phyloP scores from a whole-genome alignment of 2,329 filamentous ascomycete genomes.

The Mycosphaerelloides madeirae region DNA sequence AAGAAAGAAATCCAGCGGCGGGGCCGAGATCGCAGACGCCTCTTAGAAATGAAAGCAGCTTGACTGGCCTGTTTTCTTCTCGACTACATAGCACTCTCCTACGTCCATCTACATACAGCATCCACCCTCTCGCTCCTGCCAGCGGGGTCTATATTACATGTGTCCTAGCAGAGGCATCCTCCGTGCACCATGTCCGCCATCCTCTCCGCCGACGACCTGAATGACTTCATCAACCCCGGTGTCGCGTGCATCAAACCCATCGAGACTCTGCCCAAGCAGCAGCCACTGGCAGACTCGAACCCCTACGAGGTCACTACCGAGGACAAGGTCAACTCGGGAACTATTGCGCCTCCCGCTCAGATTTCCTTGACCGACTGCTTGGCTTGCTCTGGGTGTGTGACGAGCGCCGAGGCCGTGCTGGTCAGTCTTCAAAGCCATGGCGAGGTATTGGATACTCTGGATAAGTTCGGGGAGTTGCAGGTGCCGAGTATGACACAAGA shows the following conservation, averaged over 20 bases:
- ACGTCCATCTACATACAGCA: too few species aligned
- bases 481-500: slow-evolving; percentile 9
- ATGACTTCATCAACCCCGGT: slow-evolving; percentile 97
- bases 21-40: slow-evolving; percentile 2
- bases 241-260: slow-evolving; percentile 98
- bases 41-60: slow-evolving; percentile 4
- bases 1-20: not conserved
- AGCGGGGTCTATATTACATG: slow-evolving; percentile 19
- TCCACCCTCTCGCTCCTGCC: too few species aligned
- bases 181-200: slow-evolving; percentile 77
- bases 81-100: too few species aligned
- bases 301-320: slow-evolving; percentile 88
- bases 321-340: slow-evolving; percentile 58
- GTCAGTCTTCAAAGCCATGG: slow-evolving; percentile 90
- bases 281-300: slow-evolving; percentile 42
- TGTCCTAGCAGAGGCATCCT: slow-evolving; percentile 25
- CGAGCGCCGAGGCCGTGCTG: slow-evolving; percentile 93
- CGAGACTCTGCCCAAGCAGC: slow-evolving; percentile 73
- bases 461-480: slow-evolving; percentile 46
- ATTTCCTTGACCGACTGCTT: slow-evolving; percentile 97
- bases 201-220: slow-evolving; percentile 90
- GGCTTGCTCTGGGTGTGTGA: slow-evolving; percentile 95
- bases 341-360: slow-evolving; percentile 66
- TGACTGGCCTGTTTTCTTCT: too few species aligned
- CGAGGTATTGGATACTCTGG: slow-evolving; percentile 80